Percentiles rank a stretch among this genome's conserved stretches.
Conservation (phyloP, 768 basidiomycete genomes). For the Boletus rubroflammeus region DNA sequence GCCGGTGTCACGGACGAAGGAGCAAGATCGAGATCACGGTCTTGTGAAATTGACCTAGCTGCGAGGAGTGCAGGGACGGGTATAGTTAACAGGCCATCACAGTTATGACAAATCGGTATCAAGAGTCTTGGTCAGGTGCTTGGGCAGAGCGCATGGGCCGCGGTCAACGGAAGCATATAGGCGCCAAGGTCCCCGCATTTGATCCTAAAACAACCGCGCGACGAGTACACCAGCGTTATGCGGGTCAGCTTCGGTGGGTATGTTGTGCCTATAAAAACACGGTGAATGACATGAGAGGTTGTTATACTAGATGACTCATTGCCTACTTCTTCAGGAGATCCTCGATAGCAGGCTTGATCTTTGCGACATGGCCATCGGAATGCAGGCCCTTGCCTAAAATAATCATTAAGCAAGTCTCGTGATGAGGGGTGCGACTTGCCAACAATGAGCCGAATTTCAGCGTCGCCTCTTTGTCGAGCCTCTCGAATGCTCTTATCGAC, state of each 20-base stretch:
- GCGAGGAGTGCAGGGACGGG: neutral
- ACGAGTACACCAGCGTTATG: constrained; percentile 81
- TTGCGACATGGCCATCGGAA: constrained; percentile 69
- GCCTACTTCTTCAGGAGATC: constrained; percentile 77
- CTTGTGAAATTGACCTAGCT: neutral
- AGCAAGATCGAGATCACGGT: too few species aligned
- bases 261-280: constrained; percentile 51
- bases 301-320: neutral
- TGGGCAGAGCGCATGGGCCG: neutral
- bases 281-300: neutral
- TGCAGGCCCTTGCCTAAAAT: constrained; percentile 80
- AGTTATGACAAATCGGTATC: neutral
- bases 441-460: constrained; percentile 77
- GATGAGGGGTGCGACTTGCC: constrained; percentile 45
- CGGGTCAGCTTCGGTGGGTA: constrained; percentile 74
- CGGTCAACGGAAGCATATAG: neutral
- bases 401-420: neutral
- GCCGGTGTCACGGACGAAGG: too few species aligned
- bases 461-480: constrained; percentile 60
- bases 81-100: too few species aligned
- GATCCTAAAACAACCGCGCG: constrained; percentile 44
- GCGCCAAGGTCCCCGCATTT: neutral
- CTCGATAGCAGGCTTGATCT: constrained; percentile 90
- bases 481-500: constrained; percentile 68
- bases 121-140: neutral